A percentile compares a stretch with the other conserved stretches of the same genome.
These are phyloP conservation scores for Hypoxylon sp. DNA, from an alignment of 2,329 filamentous ascomycete species.

Conservation along the genomic window DNA sequence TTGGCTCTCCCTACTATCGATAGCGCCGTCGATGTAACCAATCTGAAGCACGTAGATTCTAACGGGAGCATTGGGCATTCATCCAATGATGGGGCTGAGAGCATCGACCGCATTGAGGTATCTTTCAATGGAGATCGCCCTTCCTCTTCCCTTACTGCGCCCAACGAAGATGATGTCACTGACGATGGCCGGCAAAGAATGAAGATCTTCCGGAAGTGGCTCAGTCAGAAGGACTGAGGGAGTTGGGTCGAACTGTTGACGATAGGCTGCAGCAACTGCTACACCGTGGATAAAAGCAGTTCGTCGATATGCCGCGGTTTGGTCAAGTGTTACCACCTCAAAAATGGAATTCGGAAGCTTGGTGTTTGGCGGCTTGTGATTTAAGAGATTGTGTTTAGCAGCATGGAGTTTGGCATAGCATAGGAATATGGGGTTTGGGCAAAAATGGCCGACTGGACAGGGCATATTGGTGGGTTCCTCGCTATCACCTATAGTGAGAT, in stretches of 20 bases:
- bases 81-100: conserved; percentile 53
- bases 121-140: conserved; percentile 34
- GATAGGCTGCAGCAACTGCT: conserved; percentile 2
- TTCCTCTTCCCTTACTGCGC: conserved; percentile 34
- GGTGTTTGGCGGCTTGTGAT: background rate
- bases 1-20: conserved; percentile 35
- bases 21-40: conserved; percentile 36
- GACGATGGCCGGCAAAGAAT: conserved; percentile 33
- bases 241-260: conserved; percentile 2
- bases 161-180: conserved; percentile 30
- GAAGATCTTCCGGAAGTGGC: conserved; percentile 41
- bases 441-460: too few species aligned
- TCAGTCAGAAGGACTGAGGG: conserved; percentile 34
- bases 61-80: conserved; percentile 25
- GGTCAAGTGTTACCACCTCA: too few species aligned
- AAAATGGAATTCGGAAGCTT: background rate
- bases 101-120: conserved; percentile 47
- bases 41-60: conserved; percentile 28
- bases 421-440: conserved; percentile 1
- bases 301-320: too few species aligned
- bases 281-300: background rate
- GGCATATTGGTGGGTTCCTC: too few species aligned
- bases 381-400: conserved; percentile 21
- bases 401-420: conserved; percentile 28
- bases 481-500: too few species aligned